Base-by-base conservation (phyloP, 2,329 filamentous ascomycete species). In the Rhynchosporium agropyri region DNA sequence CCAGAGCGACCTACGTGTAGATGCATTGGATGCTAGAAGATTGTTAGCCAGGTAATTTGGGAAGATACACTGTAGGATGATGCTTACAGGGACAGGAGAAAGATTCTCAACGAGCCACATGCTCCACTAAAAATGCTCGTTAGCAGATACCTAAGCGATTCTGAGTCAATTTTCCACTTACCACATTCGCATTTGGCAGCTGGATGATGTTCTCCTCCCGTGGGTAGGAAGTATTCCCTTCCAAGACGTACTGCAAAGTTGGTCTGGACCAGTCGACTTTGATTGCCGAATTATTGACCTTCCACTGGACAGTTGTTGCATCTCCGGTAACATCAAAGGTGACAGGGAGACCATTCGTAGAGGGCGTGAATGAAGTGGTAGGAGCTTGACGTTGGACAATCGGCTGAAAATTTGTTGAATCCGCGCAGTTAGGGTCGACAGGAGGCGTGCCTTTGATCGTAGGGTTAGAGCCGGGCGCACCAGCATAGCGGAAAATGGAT, bases 21-120 rank as follows among this genome's bases (percentile, higher is more conserved):
- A 69, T 81, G 80, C 67, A 79, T 79, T 0, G 79, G 79, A 66
- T 81, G 80, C 40, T 76, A 40, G 9, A 31, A 29, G 2, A 12
- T 26, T 28, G 55, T 46, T 7, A 58, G n/a, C 29, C 4, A 38
- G 6, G 33, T 13, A 28, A 33, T 4, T 28, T 45, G 29, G 8
- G 8, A 9, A 8, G 7, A 1, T 3, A 46, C 6, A 20, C 7
- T 4, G 15, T 20, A 46, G 6, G 1, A 46, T 20, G 12, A 2
- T 43, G 33, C 46, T 48, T 48, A 53, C 50, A 10, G 50, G 60
- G 49, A 62, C 29, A 33, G 31, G 42, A 28, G 48, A 36, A 3
- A 58, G 36, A 15, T 58, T 46, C 9, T 58, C 31, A n/a, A 46
- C 48, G 28, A 58, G 55, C 55, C 50, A 53, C 6, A 53, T 53